Conservation (phyloP, 441 rosid genomes). For the Hypseocharis bilobata region DNA sequence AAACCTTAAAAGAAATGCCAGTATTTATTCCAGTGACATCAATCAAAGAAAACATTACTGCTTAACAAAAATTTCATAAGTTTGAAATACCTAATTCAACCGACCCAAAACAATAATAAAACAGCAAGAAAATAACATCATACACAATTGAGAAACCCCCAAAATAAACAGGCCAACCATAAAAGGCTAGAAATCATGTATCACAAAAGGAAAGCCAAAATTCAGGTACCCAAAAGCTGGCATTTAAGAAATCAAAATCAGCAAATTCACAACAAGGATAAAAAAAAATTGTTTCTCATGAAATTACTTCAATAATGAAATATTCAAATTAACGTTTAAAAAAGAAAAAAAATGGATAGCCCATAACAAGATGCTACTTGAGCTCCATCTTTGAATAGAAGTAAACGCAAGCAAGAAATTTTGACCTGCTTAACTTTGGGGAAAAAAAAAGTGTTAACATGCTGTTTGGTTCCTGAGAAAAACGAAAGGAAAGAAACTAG, state of each 20-base stretch:
- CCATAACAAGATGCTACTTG: too few relatives aligned
- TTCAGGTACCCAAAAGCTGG: background rate
- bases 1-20: background rate
- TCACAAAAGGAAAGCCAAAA: background rate
- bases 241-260: background rate
- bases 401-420: background rate
- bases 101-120: too few relatives aligned
- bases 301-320: too few relatives aligned
- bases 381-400: background rate
- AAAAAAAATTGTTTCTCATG: background rate
- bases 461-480: conserved; percentile 3
- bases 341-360: too few relatives aligned
- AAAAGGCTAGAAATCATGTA: too few relatives aligned
- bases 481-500: too few relatives aligned
- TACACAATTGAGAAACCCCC: too few relatives aligned
- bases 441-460: too few relatives aligned
- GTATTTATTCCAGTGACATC: background rate
- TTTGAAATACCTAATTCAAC: background rate
- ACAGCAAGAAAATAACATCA: background rate
- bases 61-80: background rate
- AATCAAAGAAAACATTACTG: background rate
- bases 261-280: background rate
- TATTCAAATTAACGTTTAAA: background rate
- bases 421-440: background rate
- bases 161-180: too few relatives aligned